These are phyloP conservation scores for Vicia sativa DNA, from an alignment of 306 rosid genomes.

Conservation along the genomic window DNA sequence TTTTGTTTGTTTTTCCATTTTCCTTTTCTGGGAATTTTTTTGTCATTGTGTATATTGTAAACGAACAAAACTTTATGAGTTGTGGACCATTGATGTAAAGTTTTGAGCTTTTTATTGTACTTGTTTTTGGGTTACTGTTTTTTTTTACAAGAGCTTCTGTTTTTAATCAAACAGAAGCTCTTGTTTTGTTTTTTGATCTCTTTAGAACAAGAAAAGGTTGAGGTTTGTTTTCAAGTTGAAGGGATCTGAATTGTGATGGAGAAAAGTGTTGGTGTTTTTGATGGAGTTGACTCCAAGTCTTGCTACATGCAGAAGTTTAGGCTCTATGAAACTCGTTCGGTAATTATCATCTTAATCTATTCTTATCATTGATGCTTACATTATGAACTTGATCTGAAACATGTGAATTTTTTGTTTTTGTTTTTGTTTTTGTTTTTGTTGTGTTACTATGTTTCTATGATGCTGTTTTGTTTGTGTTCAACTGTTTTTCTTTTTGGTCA, in stretches of 20 bases:
- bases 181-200: conserved; percentile 30
- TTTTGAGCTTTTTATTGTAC: conserved; percentile 41
- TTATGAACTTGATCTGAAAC: conserved; percentile 19
- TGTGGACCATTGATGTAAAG: conserved; percentile 41
- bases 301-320: conserved; percentile 85
- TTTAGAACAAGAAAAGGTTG: too few relatives aligned
- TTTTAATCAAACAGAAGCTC: conserved; percentile 44
- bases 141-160: conserved; percentile 42
- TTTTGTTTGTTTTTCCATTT: background rate
- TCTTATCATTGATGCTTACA: conserved; percentile 16
- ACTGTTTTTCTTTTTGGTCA: background rate
- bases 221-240: conserved; percentile 51
- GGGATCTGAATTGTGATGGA: conserved; percentile 77
- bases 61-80: background rate
- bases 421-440: background rate
- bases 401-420: background rate
- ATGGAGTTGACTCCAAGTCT: conserved; percentile 50
- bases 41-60: conserved; percentile 40
- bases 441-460: conserved; percentile 4
- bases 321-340: conserved; percentile 94
- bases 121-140: conserved; percentile 27
- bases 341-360: conserved; percentile 38
- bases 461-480: conserved; percentile 10
- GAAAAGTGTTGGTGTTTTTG: conserved; percentile 37
- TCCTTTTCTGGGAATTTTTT: background rate